Base-by-base conservation (phyloP, 192 early-diverging fungal species). In the Linderina pennispora region DNA sequence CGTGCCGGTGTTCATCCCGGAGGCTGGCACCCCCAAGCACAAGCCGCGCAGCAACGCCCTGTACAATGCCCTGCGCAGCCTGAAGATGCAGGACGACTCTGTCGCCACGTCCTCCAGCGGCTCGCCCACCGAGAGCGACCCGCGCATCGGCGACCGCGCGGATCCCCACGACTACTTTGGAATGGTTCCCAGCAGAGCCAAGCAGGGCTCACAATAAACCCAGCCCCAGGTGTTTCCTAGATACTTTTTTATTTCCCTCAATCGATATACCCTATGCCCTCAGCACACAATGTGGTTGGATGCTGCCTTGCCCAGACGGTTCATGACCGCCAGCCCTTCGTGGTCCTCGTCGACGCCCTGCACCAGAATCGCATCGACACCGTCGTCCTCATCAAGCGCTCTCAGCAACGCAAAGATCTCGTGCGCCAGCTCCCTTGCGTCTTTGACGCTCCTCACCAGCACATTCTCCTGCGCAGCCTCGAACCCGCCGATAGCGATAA, bases 311-410 rank as follows among this genome's bases (percentile, higher is more conserved):
- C 82, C 64, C 31, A 97, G 37, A 9, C 96, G 48, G 71, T 99
- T 99, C 96, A 99, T 99, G 7, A 99, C 84, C 0, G 96, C 96
- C 64, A 97, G 59, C 1, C 94, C 94, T 55, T 92, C 91, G n/a
- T 81, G 47, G 8, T 74, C 76, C 40, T 99, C 96, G 1, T 60
- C 64, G 3, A 97, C 78, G n/a, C 92, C 96, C 54, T 99, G 85
- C 0, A 99, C 89, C 47, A 96, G 74, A 45, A 97, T 92, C 7
- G 77, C 67, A 32, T 81, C 80, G 14, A 84, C 84, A 1, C 76
- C 63, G 10, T 59, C 67, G 40, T 51, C 56, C 25, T 74, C 59
- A 45, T 98, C 94, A 48, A 94, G 53, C 46, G 58, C 70, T n/a
- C 95, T 72, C 39, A 98, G 61, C 8, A 81, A 76, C 19, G 66